Evolutionary conservation across 1,284 basidiomycete genomes (phyloP), one percentile per base, ranked within the genome.

Genomic region (Apiotrichum veenhuisii): DNA sequence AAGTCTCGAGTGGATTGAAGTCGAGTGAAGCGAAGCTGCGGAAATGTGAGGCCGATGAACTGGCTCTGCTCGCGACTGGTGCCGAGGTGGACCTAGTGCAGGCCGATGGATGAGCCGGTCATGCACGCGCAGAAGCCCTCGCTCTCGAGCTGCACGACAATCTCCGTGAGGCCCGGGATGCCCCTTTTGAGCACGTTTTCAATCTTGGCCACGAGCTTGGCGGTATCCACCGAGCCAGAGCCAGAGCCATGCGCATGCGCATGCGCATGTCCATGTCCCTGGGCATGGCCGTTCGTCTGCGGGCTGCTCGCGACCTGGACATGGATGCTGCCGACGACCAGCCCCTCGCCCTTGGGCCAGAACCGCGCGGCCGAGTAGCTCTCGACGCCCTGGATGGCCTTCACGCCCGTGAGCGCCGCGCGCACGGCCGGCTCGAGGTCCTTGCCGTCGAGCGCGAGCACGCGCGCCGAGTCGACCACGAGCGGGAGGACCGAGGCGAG

Each of bases 401-500:
- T 70, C 10, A 94, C 91, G 80, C 93, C 87, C 9, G 80, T 76
- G 40, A 98, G 79, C 14, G 93, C 92, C 40, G 81, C 77, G 44
- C 85, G 78, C 52, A 98, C 86, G 50, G 80, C 81, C 3, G 72
- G 74, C 62, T 89, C 87, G 33, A 87, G 83, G n/a, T 71, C 67
- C 12, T 85, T 87, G 18, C 97, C 78, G 71, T 98, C 94, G 47
- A 99, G 80, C 60, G 88, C 86, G 42, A 99, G 81, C 12, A 98
- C 85, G 67, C 85, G 87, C 0, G 91, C 95, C 0, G 89, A 89
- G 72, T 98, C 96, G 58, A 95, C 83, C 22, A 99, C 92, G 40
- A 99, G 84, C 10, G 96, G 96, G 22, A 96, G 82, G 22, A 98
- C 96, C 68, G 90, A 93, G 3, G 89, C 95, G 27, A 92, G 89